Conservation (phyloP, 1,284 basidiomycete species). For the Ceratobasidium sp. region DNA sequence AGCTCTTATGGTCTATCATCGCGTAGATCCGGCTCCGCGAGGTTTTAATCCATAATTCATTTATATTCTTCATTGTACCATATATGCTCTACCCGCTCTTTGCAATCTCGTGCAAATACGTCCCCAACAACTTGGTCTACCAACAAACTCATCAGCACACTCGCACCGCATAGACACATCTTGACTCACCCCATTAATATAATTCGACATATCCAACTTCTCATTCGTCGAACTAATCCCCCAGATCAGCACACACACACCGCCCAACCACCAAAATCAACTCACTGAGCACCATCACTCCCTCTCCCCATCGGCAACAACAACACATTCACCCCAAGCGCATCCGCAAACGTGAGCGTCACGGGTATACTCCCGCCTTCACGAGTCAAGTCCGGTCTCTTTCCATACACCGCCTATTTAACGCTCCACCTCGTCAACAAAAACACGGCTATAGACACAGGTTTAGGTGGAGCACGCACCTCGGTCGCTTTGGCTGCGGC, state of each 20-base stretch:
- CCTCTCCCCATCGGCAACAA: slow-evolving; percentile 93
- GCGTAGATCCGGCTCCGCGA: no score
- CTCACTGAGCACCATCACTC: slow-evolving; percentile 93
- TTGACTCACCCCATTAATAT: slow-evolving; percentile 83
- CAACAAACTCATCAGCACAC: slow-evolving; percentile 18
- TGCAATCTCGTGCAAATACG: slow-evolving; percentile 86
- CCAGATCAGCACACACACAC: slow-evolving; percentile 1
- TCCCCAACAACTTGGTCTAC: slow-evolving; percentile 82
- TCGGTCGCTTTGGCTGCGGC: slow-evolving; percentile 89
- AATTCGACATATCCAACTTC: slow-evolving; percentile 94
- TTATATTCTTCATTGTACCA: background rate
- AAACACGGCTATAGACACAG: background rate
- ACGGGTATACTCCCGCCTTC: slow-evolving; percentile 98
- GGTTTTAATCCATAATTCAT: background rate
- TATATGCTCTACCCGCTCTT: slow-evolving; percentile 9
- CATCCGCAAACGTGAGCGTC: slow-evolving; percentile 94
- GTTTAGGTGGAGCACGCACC: slow-evolving; percentile 57
- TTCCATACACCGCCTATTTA: slow-evolving; percentile 78
- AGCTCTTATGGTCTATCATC: background rate
- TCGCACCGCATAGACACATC: background rate
- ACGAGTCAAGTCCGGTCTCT: slow-evolving; percentile 88
- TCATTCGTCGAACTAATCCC: slow-evolving; percentile 87
- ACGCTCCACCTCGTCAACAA: slow-evolving; percentile 30
- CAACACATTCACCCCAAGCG: slow-evolving; percentile 80
- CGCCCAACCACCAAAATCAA: slow-evolving; percentile 43